Conservation (phyloP, 192 early-diverging fungal species). For the Rhizoclosmatium sp. region DNA sequence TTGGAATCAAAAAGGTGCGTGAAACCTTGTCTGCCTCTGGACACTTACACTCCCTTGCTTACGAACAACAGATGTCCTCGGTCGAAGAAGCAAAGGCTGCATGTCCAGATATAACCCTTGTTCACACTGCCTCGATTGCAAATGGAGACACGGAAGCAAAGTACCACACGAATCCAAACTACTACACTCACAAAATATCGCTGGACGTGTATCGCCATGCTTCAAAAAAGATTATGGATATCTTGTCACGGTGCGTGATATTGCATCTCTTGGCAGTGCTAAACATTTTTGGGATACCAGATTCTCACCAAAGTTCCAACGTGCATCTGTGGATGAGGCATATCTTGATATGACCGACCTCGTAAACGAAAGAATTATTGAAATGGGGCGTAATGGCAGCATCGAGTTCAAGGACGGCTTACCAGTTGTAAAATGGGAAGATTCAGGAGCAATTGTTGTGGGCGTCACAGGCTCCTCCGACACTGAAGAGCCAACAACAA, state of each 20-base stretch:
- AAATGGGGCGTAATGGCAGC: neutral
- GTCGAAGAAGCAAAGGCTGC: neutral
- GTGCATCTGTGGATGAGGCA: constrained; percentile 75
- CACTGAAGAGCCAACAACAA: neutral
- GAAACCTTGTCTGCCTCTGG: constrained; percentile 48
- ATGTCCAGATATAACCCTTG: constrained; percentile 71
- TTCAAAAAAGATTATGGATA: constrained; percentile 8
- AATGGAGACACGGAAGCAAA: constrained; percentile 68
- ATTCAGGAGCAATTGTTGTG: constrained; percentile 46
- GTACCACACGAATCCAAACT: constrained; percentile 65
- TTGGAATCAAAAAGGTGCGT: constrained; percentile 75
- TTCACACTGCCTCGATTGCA: constrained; percentile 59
- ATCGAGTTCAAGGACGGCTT: neutral
- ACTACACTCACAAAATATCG: constrained; percentile 86
- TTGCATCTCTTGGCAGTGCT: neutral
- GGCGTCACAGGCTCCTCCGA: neutral
- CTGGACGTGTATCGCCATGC: constrained; percentile 76
- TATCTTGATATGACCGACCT: constrained; percentile 84
- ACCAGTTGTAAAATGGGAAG: constrained; percentile 42
- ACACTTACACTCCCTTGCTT: constrained; percentile 2
- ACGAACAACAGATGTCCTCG: neutral
- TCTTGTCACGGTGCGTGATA: neutral
- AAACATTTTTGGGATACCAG: neutral
- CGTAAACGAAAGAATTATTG: constrained; percentile 57
- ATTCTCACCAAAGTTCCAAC: constrained; percentile 13